These are phyloP conservation scores for Fusarium mexicanum DNA, from an alignment of 2,329 filamentous ascomycete species.

Conservation along the genomic window DNA sequence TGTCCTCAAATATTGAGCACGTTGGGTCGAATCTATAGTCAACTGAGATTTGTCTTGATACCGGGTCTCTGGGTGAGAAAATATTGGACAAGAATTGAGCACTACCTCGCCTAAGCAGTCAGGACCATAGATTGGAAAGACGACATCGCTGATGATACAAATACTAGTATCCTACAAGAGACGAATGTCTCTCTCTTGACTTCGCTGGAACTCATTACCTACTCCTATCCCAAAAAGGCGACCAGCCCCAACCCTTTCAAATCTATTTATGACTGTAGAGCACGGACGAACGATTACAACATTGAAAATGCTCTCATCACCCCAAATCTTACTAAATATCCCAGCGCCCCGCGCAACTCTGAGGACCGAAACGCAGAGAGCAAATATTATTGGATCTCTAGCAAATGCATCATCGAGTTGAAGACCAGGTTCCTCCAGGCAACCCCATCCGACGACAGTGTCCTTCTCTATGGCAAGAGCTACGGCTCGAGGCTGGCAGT, in stretches of 20 bases:
- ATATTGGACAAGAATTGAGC: accelerated
- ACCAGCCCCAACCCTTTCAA: neutral
- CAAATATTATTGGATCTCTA: accelerated
- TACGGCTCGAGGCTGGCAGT: neutral
- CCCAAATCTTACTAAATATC: neutral
- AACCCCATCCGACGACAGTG: accelerated
- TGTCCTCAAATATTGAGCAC: too few species aligned
- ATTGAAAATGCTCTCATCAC: accelerated
- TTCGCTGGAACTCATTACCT: accelerated
- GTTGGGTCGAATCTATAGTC: accelerated
- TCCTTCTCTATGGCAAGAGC: accelerated
- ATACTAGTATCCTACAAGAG: accelerated
- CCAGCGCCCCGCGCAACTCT: accelerated
- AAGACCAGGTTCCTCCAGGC: neutral
- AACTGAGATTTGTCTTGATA: accelerated
- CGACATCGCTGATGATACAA: neutral
- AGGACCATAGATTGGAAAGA: too few species aligned
- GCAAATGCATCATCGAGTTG: neutral
- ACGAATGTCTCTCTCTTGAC: accelerated
- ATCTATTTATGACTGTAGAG: accelerated
- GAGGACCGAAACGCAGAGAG: accelerated
- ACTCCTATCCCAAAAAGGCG: neutral
- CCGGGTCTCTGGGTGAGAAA: accelerated
- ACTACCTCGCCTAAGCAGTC: too few species aligned
- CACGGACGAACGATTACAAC: accelerated